Base-by-base conservation (phyloP, 2,329 filamentous ascomycete species). In the Colletotrichum liriopes region DNA sequence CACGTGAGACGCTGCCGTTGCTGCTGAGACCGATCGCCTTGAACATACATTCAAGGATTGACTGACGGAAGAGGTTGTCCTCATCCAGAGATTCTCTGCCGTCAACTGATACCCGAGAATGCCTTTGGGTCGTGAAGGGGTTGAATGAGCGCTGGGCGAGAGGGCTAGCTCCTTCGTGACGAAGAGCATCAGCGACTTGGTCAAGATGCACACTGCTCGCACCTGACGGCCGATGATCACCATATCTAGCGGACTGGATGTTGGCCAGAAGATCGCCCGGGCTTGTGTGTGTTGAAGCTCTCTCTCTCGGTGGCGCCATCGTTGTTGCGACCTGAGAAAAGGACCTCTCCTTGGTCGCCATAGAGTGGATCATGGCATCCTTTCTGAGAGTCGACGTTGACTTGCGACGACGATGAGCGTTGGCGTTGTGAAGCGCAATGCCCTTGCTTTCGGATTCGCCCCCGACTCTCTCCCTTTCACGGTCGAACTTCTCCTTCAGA, bases 31-130 rank as follows among this genome's bases (percentile, higher is more conserved):
- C 96, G 72, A 99, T 93, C 0, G 95, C 93, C 79, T 96, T 98
- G 82, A 98, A 96, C 84, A 99, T 97, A 79, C 96, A 98, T 76
- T 98, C 94, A 29, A 98, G 84, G 20, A 99, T 94, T 0, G 95
- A 97, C 71, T 94, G 92, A 51, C 97, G 89, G 81, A 99, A 98
- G 8, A 97, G 82, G 58, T 92, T 90, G 77, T 98, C 96, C 79
- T 98, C 96, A 75, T 98, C 94, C 9, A 95, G 84, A 0, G 93
- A 93, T 67, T 98, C 95, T 75, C 95, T 91, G 6, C 93, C 90
- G 77, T 94, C 93, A 39, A 90, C 82, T 7, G 84, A 84, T 43
- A 86, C 83, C 56, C 87, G 86, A 56, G 82, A 82, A 45, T 85
- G 84, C 62, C 85, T 84, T 71, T 87, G 86, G 2, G 84, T 84